These are phyloP conservation scores for Blastocystis sp. DNA, from an alignment of 352 stramenopile species.

Conservation along the genomic window DNA sequence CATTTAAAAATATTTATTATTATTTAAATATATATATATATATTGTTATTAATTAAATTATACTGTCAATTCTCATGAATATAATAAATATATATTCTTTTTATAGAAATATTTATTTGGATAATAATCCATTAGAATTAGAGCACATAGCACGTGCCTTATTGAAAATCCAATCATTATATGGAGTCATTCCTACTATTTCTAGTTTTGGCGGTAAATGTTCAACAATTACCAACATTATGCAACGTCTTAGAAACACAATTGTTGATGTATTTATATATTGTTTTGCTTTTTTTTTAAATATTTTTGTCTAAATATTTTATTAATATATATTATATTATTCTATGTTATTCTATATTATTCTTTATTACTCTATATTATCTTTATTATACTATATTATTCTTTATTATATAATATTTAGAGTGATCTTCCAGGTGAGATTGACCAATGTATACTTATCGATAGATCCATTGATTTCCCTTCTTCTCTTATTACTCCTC, in stretches of 20 bases:
- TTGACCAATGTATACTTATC: conserved; percentile 1
- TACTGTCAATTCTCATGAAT: no score
- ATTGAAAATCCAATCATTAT: conserved; percentile 18
- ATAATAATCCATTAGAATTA: background rate
- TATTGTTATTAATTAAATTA: no score
- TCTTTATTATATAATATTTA: background rate
- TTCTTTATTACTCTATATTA: background rate
- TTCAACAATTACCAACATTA: no score
- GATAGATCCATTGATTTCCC: conserved; percentile 16
- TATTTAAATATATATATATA: no score
- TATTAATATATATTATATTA: no score
- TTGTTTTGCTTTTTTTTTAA: no score
- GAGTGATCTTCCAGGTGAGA: background rate
- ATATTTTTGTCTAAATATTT: no score
- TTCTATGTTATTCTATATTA: conserved; percentile 6
- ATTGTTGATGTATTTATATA: no score
- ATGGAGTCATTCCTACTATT: conserved; percentile 22
- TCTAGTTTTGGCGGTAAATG: no score
- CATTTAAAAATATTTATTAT: background rate
- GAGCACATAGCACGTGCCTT: conserved; percentile 5
- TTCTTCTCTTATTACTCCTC: conserved; percentile 9
- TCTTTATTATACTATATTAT: conserved; percentile 3
- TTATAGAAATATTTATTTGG: conserved; percentile 9
- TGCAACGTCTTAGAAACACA: no score
- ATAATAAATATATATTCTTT: background rate